Evolutionary conservation across 2,329 filamentous ascomycete genomes (phyloP).

Genomic region (Diaporthe helianthi): DNA sequence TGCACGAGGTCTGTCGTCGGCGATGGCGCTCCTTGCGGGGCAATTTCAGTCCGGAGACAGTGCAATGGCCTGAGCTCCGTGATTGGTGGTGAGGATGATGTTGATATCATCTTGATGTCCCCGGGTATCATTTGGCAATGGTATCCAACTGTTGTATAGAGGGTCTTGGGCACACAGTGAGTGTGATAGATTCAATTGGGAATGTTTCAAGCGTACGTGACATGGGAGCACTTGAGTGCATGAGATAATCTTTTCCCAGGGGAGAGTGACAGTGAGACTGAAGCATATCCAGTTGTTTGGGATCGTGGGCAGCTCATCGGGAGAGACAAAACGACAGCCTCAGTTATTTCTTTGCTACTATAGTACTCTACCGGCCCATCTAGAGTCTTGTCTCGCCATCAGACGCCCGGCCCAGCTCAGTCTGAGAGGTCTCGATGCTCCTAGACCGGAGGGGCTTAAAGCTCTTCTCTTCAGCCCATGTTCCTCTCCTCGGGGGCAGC

Average conservation of each 20-base stretch:
- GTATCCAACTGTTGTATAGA: background rate
- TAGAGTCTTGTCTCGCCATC: conserved; percentile 15
- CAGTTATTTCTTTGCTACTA: conserved; percentile 5
- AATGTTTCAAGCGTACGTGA: background rate
- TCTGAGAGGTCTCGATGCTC: conserved; percentile 2
- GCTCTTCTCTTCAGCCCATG: conserved; percentile 1
- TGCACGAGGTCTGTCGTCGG: background rate
- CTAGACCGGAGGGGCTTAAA: conserved; percentile 21
- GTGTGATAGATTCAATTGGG: background rate
- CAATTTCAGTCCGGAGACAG: conserved; percentile 23
- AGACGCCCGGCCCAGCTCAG: background rate
- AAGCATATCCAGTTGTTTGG: conserved; percentile 8
- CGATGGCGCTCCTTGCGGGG: conserved; percentile 5
- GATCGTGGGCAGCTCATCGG: conserved; percentile 1
- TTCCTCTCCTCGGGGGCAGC: conserved; percentile 8
- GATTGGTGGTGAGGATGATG: conserved; percentile 31
- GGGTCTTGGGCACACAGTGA: background rate
- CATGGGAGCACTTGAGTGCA: background rate
- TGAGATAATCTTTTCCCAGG: background rate
- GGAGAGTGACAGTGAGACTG: conserved; percentile 6
- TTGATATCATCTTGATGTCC: conserved; percentile 22
- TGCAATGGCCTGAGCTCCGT: conserved; percentile 36
- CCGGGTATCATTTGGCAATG: background rate
- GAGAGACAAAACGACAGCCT: background rate
- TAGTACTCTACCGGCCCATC: conserved; percentile 1